These are phyloP conservation scores for Cryphonectria japonica DNA, from an alignment of 2,329 filamentous ascomycete genomes.

Conservation along the genomic window DNA sequence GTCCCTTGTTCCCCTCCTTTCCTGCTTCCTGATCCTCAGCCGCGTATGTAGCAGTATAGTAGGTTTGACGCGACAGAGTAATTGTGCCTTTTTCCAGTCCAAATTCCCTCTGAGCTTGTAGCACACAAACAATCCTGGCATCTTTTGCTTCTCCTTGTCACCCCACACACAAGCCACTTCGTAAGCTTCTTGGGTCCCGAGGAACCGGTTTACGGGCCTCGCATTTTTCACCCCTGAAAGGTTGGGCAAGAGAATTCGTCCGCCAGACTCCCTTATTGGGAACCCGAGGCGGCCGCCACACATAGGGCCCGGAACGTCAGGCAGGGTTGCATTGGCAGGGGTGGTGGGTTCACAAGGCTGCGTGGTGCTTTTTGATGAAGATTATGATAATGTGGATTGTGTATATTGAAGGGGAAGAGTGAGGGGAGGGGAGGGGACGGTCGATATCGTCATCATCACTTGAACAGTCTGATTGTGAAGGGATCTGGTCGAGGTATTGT, in stretches of 20 bases:
- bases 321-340: not conserved
- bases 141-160: too few relatives aligned
- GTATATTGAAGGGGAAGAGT: too few relatives aligned
- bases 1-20: too few relatives aligned
- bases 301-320: not conserved
- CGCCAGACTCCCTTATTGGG: not conserved
- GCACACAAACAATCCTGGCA: too few relatives aligned
- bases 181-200: not conserved
- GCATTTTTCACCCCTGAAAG: not conserved
- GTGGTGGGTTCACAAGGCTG: not conserved
- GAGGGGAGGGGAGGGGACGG: not conserved
- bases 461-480: not conserved
- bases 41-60: too few relatives aligned
- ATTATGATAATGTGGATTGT: not conserved
- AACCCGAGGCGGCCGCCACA: not conserved
- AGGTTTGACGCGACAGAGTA: too few relatives aligned
- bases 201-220: not conserved
- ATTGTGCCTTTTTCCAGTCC: too few relatives aligned
- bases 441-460: not conserved
- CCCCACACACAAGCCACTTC: too few relatives aligned
- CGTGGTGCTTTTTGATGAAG: not conserved
- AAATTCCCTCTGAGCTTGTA: too few relatives aligned
- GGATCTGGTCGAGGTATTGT: not conserved
- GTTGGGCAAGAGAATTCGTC: not conserved
- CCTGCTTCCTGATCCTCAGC: too few relatives aligned